phyloP scores from a whole-genome alignment of 192 early-diverging fungal genomes.

The Phycomyces blakesleeanus region DNA sequence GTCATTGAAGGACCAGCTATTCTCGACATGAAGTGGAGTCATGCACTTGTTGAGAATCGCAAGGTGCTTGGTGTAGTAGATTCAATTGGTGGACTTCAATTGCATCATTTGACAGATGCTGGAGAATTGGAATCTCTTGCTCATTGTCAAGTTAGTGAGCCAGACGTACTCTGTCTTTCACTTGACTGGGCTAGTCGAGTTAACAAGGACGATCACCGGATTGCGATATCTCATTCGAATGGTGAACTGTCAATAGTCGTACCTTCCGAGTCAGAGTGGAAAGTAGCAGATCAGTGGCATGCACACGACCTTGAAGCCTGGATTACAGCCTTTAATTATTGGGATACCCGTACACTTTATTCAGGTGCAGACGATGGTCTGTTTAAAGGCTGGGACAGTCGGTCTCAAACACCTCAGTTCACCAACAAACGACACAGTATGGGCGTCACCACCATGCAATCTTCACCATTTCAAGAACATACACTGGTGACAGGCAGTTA shows the following conservation, averaged over 20 bases:
- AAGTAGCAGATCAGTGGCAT: slow-evolving; percentile 52
- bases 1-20: slow-evolving; percentile 60
- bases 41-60: slow-evolving; percentile 44
- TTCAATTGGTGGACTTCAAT: slow-evolving; percentile 51
- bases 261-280: slow-evolving; percentile 38
- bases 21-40: slow-evolving; percentile 76
- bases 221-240: slow-evolving; percentile 76
- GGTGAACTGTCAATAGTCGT: slow-evolving; percentile 60
- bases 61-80: slow-evolving; percentile 56
- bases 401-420: slow-evolving; percentile 57
- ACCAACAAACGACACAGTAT: slow-evolving; percentile 74
- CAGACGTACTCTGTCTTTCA: slow-evolving; percentile 68
- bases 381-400: slow-evolving; percentile 86
- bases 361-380: slow-evolving; percentile 81
- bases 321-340: slow-evolving; percentile 89
- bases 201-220: slow-evolving; percentile 3
- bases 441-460: slow-evolving; percentile 90
- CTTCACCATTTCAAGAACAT: slow-evolving; percentile 72
- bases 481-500: slow-evolving; percentile 90
- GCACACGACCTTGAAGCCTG: slow-evolving; percentile 92
- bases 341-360: slow-evolving; percentile 68
- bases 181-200: slow-evolving; percentile 85
- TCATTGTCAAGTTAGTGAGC: slow-evolving; percentile 41
- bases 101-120: slow-evolving; percentile 43
- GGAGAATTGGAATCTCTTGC: slow-evolving; percentile 9